Percentiles rank a stretch among this genome's conserved stretches.
These are phyloP conservation scores for Tetrahymena borealis DNA, from an alignment of 73 alveolate genomes.

Conservation along the genomic window DNA sequence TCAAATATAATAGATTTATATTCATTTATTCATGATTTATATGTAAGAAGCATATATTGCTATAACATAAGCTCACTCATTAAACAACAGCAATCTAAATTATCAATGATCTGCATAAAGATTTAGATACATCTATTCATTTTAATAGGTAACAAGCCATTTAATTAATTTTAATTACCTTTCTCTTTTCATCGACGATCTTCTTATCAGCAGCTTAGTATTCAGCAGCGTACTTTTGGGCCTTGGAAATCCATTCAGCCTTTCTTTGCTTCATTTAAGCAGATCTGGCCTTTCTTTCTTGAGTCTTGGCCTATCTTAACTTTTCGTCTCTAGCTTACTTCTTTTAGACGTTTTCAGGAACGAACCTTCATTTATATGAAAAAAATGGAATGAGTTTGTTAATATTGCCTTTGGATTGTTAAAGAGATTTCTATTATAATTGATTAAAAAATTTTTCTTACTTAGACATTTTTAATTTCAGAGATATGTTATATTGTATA, in stretches of 20 bases:
- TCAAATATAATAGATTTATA: too few relatives aligned
- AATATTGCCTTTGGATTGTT: neutral
- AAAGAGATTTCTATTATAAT: neutral
- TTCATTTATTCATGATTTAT: too few relatives aligned
- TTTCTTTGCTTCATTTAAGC: conserved; percentile 19
- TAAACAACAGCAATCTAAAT: too few relatives aligned
- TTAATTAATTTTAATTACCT: neutral
- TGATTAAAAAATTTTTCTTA: neutral
- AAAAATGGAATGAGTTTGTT: neutral
- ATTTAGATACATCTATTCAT: too few relatives aligned
- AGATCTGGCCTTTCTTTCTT: conserved; percentile 22
- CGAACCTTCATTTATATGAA: conserved; percentile 4
- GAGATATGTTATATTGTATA: neutral
- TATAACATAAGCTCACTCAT: too few relatives aligned
- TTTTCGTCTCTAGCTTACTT: conserved; percentile 28
- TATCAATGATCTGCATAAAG: too few relatives aligned
- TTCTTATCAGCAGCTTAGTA: conserved; percentile 23
- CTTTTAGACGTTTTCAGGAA: conserved; percentile 21
- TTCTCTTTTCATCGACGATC: conserved; percentile 33
- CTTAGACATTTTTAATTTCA: neutral
- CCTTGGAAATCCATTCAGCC: conserved; percentile 27
- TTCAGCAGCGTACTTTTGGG: conserved; percentile 38
- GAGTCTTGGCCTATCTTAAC: conserved; percentile 15
- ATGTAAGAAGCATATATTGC: too few relatives aligned
- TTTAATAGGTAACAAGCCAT: too few relatives aligned